Conservation (phyloP, 768 basidiomycete genomes). For the Suillus fuscotomentosus region DNA sequence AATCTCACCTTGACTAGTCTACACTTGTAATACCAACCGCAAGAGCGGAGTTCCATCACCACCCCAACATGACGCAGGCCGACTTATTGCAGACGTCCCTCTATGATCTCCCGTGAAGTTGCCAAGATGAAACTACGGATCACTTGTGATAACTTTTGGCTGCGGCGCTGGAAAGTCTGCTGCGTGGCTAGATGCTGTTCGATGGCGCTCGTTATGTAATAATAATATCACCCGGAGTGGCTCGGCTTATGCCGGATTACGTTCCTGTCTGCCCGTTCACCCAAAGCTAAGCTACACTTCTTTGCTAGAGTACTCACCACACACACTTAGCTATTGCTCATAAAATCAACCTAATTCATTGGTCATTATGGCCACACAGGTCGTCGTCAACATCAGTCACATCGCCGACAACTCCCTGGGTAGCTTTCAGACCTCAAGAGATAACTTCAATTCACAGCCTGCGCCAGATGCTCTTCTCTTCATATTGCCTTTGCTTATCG, state of each 20-base stretch:
- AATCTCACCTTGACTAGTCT: neutral
- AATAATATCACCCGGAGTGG: neutral
- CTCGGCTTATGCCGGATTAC: constrained; percentile 13
- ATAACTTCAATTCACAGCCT: constrained; percentile 13
- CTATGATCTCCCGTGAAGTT: neutral
- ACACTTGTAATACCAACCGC: neutral
- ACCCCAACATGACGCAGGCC: neutral
- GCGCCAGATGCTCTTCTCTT: constrained; percentile 72
- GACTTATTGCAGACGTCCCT: neutral
- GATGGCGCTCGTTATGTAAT: neutral
- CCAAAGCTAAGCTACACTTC: too few species aligned
- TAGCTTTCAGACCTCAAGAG: constrained; percentile 7
- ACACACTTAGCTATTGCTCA: neutral
- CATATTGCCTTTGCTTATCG: constrained; percentile 91
- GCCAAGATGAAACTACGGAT: neutral
- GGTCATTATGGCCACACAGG: constrained; percentile 7
- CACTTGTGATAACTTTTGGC: neutral
- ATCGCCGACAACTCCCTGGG: constrained; percentile 4
- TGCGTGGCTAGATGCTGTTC: neutral
- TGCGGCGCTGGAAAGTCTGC: neutral
- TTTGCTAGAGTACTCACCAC: neutral
- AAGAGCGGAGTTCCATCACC: neutral
- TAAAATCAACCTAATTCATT: neutral
- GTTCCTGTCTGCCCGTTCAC: constrained; percentile 11
- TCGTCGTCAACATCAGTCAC: constrained; percentile 5